These are phyloP conservation scores for Fusarium zealandicum DNA, from an alignment of 2,329 filamentous ascomycete species.

Conservation along the genomic window DNA sequence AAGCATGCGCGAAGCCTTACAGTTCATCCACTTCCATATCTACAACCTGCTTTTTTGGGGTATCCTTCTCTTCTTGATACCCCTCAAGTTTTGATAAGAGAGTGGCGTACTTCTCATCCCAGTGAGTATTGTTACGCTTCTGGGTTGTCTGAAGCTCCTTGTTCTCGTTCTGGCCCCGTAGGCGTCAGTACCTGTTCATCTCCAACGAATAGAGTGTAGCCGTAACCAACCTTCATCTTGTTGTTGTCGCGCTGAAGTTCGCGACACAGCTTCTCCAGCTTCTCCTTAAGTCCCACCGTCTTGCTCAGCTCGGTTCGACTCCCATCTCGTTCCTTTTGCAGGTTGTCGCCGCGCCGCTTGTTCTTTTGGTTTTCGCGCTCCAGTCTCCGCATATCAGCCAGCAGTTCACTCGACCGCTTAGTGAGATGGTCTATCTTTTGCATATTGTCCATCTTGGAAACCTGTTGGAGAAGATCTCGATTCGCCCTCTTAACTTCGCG, in stretches of 20 bases:
- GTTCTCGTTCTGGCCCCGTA: constrained; percentile 76
- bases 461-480: constrained; percentile 84
- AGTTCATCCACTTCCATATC: constrained; percentile 90
- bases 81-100: constrained; percentile 86
- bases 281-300: constrained; percentile 90
- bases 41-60: constrained; percentile 78
- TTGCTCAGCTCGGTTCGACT: constrained; percentile 88
- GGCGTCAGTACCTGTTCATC: constrained; percentile 34
- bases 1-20: constrained; percentile 57
- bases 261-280: constrained; percentile 92
- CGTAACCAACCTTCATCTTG: constrained; percentile 81
- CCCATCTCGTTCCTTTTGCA: constrained; percentile 97
- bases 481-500: constrained; percentile 94
- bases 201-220: neutral
- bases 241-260: constrained; percentile 98
- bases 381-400: constrained; percentile 93
- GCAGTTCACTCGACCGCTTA: constrained; percentile 87
- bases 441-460: constrained; percentile 90
- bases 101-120: constrained; percentile 84
- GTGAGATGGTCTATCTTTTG: constrained; percentile 91
- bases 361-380: constrained; percentile 95
- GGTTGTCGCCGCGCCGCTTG: constrained; percentile 90
- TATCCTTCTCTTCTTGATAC: constrained; percentile 86
- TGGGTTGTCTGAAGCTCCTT: constrained; percentile 88
- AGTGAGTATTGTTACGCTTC: constrained; percentile 79